Evolutionary conservation across 1,284 basidiomycete genomes (phyloP), one percentile per base, ranked within the genome.

Genomic region (Pterulicium gracile): DNA sequence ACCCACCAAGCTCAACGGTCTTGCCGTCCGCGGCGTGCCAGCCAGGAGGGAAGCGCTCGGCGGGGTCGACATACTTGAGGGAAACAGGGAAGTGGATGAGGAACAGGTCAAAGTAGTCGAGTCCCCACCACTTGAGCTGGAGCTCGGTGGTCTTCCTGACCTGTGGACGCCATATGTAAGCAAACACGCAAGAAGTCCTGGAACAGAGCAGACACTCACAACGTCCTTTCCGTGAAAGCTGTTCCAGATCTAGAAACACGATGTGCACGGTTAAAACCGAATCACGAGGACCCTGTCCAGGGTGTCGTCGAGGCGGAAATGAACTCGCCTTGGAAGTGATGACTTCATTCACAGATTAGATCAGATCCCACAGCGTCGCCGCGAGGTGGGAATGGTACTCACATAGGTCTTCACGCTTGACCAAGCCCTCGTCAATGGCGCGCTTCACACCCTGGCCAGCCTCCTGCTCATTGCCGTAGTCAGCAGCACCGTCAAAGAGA

Each of bases 391-490:
- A 41, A 21, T 23, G 62, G 49, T 54, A 71, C 76, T 75, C 67
- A 79, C 85, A 89, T 39, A 92, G 70, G 15, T 86, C 83, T 58
- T 84, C 80, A 40, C 83, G 72, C 59, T 79, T 85, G 45, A 86
- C 79, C 34, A 87, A 58, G 24, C 81, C 84, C 7, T 85, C 81
- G 34, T 69, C 66, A 60, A 95, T 80, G 34, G 89, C 92, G 46
- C 84, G 73, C 41, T 67, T 70, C 47, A 85, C 70, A 50, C 81
- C 81, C 54, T 75, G 69, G 2, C 88, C 91, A 19, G 90, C 89
- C 62, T 92, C 86, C 58, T 80, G 86, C 65, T 95, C 90, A 62
- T 95, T 95, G 12, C 81, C 79, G 58, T 90, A 90, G 61, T 88
- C 83, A 52, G 77, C 71, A 18, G 88, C 89, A 52, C 79, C 81